Base-by-base conservation (phyloP, 257 asterid species). In the Lantana camara region DNA sequence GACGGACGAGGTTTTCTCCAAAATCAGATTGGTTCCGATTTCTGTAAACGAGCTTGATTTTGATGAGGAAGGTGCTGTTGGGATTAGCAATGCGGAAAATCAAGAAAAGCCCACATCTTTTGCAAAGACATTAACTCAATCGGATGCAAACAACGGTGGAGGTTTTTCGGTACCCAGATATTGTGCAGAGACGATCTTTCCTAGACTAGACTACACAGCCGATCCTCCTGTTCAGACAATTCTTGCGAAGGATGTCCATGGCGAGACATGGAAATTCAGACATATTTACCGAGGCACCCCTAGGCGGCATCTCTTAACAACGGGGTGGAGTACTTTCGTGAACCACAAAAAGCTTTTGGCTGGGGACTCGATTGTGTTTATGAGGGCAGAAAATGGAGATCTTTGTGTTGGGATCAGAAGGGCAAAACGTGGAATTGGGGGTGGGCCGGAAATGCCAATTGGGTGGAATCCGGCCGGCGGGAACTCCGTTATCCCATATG, bases 241-340 rank as follows among this genome's bases (percentile, higher is more conserved):
- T 48, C 82, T 91, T 15, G 99, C 87, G 0, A 93, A 87, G 81
- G 99, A 93, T 70, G 97, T 93, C 16, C 99, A 93, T 21, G 95
- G 97, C 10, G 90, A 82, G 78, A 81, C 87, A 0, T 93, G 99
- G 99, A 90, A 90, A 60, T 93, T 93, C 63, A 73, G 99, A 60
- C 99, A 93, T 71, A 87, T 93, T 7, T 93, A 90, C 48, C 67
- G 98, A 61, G 98, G 98, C 66, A 87, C 98, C 0, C 98, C 98
- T 0, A 79, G 96, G 91, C 78, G 98, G 59, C 98, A 93, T 75
- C 96, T 93, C 37, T 63, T 93, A 53, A 93, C 98, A 0, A 93
- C 98, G 0, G 98, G 98, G 4, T 93, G 98, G 98, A 93, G 96
- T 46, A 83, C 84, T 68, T 93, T 93, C 45, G 99, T 93, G 63